Base-by-base conservation (phyloP, 768 basidiomycete genomes). In the Termitomyces sp. region DNA sequence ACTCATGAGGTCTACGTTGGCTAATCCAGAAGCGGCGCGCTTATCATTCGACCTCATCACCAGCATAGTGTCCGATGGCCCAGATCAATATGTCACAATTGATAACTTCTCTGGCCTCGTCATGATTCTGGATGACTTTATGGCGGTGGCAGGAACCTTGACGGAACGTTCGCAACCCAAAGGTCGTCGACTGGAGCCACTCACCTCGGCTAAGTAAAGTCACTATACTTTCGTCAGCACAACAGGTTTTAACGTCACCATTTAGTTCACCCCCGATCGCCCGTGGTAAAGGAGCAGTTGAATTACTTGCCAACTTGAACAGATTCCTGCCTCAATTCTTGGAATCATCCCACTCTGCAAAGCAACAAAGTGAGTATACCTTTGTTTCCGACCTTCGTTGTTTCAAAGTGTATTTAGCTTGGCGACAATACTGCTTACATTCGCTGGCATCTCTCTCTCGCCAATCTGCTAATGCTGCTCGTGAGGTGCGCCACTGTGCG, bases 31-130 rank as follows among this genome's bases (percentile, higher is more conserved):
- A 72, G 96, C 95, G 5, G 87, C 93, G 31, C 88, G 91, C 42
- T 77, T 87, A 56, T 90, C 96, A 2, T 92, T 98, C 69, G 87
- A 87, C 20, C 81, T 97, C 20, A 77, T 96, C n/a, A 74, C 81
- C 17, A 77, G 75, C 46, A 79, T 98, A n/a, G 80, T 83, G 14
- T 72, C 81, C 0, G 87, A 90, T 57, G 85, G 84, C n/a, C 73
- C 82, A 11, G 78, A 81, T 38, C 84, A 86, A 59, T 74, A 77
- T 11, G 79, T 97, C 49, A 85, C 86, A 0, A 71, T 78, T 2
- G 96, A 98, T 67, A 98, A 94, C 70, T 90, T 91, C 72, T 71
- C 75, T 2, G 93, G 92, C 3, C 79, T 98, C 29, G 77, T 96
- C 37, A 86, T 88, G 37, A 79, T 94, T 17, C 71, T 98, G 60